Percentiles rank a stretch among this genome's conserved stretches.
Evolutionary conservation across 306 rosid genomes (phyloP).

Genomic region (Vicia sativa): DNA sequence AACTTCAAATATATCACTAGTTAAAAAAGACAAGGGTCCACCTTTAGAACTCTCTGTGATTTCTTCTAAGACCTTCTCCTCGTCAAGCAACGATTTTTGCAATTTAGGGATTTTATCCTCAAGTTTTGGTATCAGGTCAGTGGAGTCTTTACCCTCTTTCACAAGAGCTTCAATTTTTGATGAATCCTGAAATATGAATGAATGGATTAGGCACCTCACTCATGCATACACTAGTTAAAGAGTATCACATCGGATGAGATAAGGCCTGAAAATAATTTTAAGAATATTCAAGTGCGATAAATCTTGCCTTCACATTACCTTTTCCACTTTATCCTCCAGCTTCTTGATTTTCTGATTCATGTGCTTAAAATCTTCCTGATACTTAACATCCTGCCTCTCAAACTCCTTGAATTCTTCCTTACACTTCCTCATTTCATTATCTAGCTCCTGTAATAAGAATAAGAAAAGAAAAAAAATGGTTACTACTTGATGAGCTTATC

Average conservation of each 20-base stretch:
- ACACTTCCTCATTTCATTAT: conserved; percentile 71
- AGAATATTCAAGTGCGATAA: conserved; percentile 6
- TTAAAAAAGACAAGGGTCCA: conserved; percentile 32
- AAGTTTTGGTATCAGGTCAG: conserved; percentile 72
- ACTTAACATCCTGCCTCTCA: conserved; percentile 93
- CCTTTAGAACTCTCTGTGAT: conserved; percentile 81
- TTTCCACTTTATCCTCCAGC: conserved; percentile 79
- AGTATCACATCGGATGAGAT: no score
- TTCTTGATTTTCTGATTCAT: conserved; percentile 83
- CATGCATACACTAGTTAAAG: background rate
- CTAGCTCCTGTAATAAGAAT: conserved; percentile 67
- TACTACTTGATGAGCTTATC: conserved; percentile 19
- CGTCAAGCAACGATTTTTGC: conserved; percentile 74
- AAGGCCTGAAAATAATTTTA: no score
- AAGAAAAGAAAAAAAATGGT: conserved; percentile 9
- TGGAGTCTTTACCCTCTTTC: conserved; percentile 80
- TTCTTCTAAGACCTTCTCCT: conserved; percentile 82
- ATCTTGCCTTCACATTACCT: conserved; percentile 52
- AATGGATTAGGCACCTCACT: conserved; percentile 33
- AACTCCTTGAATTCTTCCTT: conserved; percentile 92
- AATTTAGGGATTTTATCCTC: conserved; percentile 72
- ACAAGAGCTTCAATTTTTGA: conserved; percentile 54
- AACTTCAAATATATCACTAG: conserved; percentile 21
- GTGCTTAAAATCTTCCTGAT: conserved; percentile 87
- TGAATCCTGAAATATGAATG: conserved; percentile 71